Percentiles rank a stretch among this genome's conserved stretches.
Conservation (phyloP, 768 basidiomycete species). For the Lepiota brunneoincarnata region DNA sequence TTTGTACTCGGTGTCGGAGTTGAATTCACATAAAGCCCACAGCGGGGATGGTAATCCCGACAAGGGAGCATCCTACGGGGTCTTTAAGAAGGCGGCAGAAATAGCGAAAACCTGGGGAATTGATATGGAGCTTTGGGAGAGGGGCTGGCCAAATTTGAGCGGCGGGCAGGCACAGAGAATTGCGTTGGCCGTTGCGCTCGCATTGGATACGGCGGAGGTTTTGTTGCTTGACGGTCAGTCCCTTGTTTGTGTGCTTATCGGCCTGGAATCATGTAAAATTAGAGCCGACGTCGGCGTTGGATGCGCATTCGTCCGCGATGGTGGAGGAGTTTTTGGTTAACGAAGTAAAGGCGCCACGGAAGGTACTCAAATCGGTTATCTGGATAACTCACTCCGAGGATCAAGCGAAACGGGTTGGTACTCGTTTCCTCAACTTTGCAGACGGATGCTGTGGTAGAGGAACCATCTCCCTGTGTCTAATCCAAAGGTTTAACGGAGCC, state of each 20-base stretch:
- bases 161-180: conserved; percentile 88
- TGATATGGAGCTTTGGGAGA: conserved; percentile 67
- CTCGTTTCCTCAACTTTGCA: conserved; percentile 54
- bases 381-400: conserved; percentile 91
- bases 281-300: conserved; percentile 93
- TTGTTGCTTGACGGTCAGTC: conserved; percentile 74
- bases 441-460: conserved; percentile 43
- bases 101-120: conserved; percentile 68
- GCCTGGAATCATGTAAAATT: not conserved
- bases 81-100: conserved; percentile 40
- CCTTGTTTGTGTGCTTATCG: not conserved
- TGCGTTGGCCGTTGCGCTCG: conserved; percentile 72
- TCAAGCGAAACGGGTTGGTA: conserved; percentile 74
- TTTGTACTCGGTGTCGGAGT: conserved; percentile 33
- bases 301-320: conserved; percentile 56
- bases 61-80: conserved; percentile 14
- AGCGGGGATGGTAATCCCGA: conserved; percentile 12
- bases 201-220: conserved; percentile 73
- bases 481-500: no score
- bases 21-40: conserved; percentile 2
- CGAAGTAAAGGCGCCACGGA: conserved; percentile 45
- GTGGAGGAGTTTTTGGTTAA: conserved; percentile 64
- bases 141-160: conserved; percentile 77
- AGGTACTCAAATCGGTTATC: conserved; percentile 65
- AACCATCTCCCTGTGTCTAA: conserved; percentile 12